Conservation (phyloP, 1,284 basidiomycete species). For the Irpex sp. region DNA sequence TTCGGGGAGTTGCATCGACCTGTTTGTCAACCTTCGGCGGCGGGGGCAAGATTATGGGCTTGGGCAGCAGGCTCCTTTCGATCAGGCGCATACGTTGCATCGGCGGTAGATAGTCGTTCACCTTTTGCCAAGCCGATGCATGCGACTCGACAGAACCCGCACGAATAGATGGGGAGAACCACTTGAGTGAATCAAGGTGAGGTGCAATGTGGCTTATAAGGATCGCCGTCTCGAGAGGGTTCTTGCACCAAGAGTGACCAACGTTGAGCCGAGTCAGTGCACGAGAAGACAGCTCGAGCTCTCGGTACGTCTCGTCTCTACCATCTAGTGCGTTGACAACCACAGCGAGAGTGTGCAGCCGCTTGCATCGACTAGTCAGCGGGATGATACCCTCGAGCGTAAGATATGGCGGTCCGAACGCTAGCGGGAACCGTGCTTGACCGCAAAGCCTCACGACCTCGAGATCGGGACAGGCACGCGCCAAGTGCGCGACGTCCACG, state of each 20-base stretch:
- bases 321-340: constrained; percentile 55
- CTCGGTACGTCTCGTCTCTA: constrained; percentile 41
- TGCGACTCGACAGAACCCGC: constrained; percentile 63
- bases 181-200: constrained; percentile 60
- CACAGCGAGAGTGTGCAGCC: constrained; percentile 58
- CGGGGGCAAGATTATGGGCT: constrained; percentile 27
- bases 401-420: constrained; percentile 42
- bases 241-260: constrained; percentile 67
- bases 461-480: constrained; percentile 59
- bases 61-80: constrained; percentile 47
- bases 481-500: constrained; percentile 52
- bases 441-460: constrained; percentile 65
- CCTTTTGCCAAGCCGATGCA: constrained; percentile 63
- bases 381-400: constrained; percentile 50
- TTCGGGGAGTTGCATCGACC: constrained; percentile 52
- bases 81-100: constrained; percentile 59
- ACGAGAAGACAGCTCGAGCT: constrained; percentile 49
- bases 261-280: constrained; percentile 65
- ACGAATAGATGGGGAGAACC: constrained; percentile 73
- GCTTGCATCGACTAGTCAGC: constrained; percentile 53
- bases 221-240: constrained; percentile 64
- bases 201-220: constrained; percentile 75
- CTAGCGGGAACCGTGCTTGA: constrained; percentile 55
- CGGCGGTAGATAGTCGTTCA: constrained; percentile 62
- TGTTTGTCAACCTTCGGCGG: constrained; percentile 34